Evolutionary conservation across 257 asterid species (phyloP).

Genomic region (Petunia axillaris): DNA sequence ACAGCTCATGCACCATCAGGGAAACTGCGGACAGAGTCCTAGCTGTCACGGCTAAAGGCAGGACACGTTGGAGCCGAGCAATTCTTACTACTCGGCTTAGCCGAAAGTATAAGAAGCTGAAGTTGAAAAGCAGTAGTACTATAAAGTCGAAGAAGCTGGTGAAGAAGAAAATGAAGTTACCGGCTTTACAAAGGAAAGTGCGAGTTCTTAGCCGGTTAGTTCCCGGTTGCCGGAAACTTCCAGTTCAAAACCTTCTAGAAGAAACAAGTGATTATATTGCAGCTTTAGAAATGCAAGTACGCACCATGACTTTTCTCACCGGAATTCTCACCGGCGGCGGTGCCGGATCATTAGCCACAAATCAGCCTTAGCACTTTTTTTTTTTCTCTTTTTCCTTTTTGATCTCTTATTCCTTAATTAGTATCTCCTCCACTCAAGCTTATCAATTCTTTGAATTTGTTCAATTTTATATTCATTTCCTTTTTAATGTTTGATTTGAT

Average conservation of each 20-base stretch:
- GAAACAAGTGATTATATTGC: conserved; percentile 65
- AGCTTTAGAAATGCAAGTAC: conserved; percentile 71
- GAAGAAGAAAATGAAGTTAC: conserved; percentile 33
- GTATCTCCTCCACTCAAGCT: too few species aligned
- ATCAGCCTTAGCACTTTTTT: too few species aligned
- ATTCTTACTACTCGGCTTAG: conserved; percentile 55
- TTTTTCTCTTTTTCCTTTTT: too few species aligned
- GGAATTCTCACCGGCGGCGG: conserved; percentile 46
- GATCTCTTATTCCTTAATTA: too few species aligned
- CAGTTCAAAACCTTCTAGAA: conserved; percentile 65
- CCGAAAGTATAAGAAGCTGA: conserved; percentile 44
- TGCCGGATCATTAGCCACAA: not conserved
- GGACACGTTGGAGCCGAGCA: conserved; percentile 69
- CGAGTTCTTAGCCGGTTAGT: conserved; percentile 54
- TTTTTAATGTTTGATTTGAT: too few species aligned
- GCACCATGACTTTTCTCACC: conserved; percentile 53
- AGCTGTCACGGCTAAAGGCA: conserved; percentile 57
- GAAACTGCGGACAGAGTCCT: conserved; percentile 60
- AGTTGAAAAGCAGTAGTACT: conserved; percentile 29
- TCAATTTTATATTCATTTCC: too few species aligned
- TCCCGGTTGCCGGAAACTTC: conserved; percentile 65
- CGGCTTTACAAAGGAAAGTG: conserved; percentile 49
- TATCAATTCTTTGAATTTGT: too few species aligned
- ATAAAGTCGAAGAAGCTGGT: conserved; percentile 32
- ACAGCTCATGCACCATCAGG: too few species aligned